Evolutionary conservation across 768 basidiomycete species (phyloP).

Genomic region (Lentinus tigrinus): DNA sequence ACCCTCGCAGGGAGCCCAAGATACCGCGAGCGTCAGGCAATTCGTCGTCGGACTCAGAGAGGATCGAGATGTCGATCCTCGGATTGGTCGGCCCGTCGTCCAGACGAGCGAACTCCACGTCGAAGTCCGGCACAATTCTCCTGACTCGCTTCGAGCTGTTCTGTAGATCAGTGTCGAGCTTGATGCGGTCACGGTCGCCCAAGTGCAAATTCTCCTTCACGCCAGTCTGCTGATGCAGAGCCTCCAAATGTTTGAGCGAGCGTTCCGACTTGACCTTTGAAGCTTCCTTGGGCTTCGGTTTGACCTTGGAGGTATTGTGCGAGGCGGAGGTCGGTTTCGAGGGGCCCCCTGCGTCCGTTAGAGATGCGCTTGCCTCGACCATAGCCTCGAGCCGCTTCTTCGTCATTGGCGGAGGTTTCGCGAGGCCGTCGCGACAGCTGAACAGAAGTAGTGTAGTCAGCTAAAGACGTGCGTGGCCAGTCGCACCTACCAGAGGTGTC

Average conservation of each 20-base stretch:
- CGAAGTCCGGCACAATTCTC: constrained; percentile 40
- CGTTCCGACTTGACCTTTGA: constrained; percentile 23
- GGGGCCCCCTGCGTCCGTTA: neutral
- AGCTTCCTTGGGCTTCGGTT: constrained; percentile 15
- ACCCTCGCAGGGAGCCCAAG: constrained; percentile 29
- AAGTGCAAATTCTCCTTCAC: constrained; percentile 33
- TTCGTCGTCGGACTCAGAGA: constrained; percentile 34
- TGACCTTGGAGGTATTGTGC: neutral
- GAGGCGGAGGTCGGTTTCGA: too few species aligned
- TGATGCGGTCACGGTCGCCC: constrained; percentile 43
- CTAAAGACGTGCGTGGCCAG: neutral
- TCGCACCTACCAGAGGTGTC: constrained; percentile 65
- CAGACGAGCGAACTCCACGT: constrained; percentile 48
- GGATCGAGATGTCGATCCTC: neutral
- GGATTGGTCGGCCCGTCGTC: neutral
- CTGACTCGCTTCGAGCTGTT: neutral
- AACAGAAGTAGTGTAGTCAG: neutral
- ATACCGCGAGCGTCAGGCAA: constrained; percentile 32
- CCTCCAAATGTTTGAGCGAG: constrained; percentile 41
- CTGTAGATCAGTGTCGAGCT: constrained; percentile 31
- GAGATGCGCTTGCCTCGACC: constrained; percentile 1
- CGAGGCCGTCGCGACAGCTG: constrained; percentile 74
- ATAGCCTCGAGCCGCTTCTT: constrained; percentile 31
- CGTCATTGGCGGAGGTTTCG: constrained; percentile 44
- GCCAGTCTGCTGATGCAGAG: constrained; percentile 42